Percentiles rank a stretch among this genome's conserved stretches.
phyloP scores from a whole-genome alignment of 2,329 filamentous ascomycete species.

The Alternaria brassicicola region DNA sequence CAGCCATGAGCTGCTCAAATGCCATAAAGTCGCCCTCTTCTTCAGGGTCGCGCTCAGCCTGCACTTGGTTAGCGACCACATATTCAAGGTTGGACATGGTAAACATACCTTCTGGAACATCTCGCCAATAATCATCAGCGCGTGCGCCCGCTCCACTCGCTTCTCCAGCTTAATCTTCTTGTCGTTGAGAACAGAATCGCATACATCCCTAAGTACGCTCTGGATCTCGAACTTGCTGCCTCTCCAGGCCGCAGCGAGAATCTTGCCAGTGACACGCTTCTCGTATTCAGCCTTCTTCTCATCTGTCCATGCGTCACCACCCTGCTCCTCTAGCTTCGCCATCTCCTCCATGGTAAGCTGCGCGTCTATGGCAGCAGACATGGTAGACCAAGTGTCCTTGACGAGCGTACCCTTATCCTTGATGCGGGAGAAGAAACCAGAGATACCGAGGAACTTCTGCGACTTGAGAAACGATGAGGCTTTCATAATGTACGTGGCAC shows the following conservation, averaged over 20 bases:
- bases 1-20: slow-evolving; percentile 96
- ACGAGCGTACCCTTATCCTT: slow-evolving; percentile 97
- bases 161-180: slow-evolving; percentile 81
- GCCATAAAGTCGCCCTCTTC: slow-evolving; percentile 99
- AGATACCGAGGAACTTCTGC: slow-evolving; percentile 95
- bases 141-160: slow-evolving; percentile 88
- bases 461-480: slow-evolving; percentile 86
- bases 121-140: slow-evolving; percentile 84
- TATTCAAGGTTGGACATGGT: background rate
- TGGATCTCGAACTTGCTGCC: slow-evolving; percentile 98
- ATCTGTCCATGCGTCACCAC: slow-evolving; percentile 97
- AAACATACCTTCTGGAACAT: slow-evolving; percentile 80
- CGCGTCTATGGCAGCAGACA: slow-evolving; percentile 92
- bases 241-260: slow-evolving; percentile 93
- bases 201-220: slow-evolving; percentile 91
- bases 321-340: slow-evolving; percentile 92
- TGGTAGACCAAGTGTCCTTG: slow-evolving; percentile 98
- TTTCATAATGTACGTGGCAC: slow-evolving; percentile 87
- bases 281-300: slow-evolving; percentile 97
- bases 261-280: slow-evolving; percentile 95
- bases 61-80: background rate
- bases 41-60: slow-evolving; percentile 89
- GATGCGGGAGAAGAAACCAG: slow-evolving; percentile 89
- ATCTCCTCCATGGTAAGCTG: slow-evolving; percentile 99
- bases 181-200: slow-evolving; percentile 82